Evolutionary conservation across 1,284 basidiomycete genomes (phyloP).

Genomic region (Blastosporella zonata): DNA sequence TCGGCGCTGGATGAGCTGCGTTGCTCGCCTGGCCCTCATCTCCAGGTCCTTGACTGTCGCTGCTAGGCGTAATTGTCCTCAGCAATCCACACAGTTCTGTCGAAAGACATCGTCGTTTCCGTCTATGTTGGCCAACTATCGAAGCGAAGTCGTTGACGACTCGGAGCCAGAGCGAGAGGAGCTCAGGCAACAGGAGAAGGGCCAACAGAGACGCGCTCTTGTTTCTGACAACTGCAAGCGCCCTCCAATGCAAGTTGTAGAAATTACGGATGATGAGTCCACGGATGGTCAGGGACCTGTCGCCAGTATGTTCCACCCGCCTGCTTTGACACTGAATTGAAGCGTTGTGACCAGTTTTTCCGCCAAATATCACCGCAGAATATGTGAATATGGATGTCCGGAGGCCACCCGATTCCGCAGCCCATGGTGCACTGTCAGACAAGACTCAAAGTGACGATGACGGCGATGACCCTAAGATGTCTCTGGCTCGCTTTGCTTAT

Average conservation of each 20-base stretch:
- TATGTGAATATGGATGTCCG: background rate
- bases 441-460: constrained; percentile 12
- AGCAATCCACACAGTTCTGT: background rate
- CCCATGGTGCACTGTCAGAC: background rate
- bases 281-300: background rate
- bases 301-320: constrained; percentile 2
- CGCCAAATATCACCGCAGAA: background rate
- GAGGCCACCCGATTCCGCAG: background rate
- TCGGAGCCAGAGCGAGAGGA: constrained; percentile 66
- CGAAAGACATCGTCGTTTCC: background rate
- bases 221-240: background rate
- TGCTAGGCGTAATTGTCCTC: background rate
- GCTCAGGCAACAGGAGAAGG: constrained; percentile 30
- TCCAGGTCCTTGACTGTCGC: background rate
- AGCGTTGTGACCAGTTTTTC: background rate
- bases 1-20: constrained; percentile 4
- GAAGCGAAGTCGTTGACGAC: constrained; percentile 54
- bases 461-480: constrained; percentile 24
- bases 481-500: constrained; percentile 36
- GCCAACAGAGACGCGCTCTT: constrained; percentile 9
- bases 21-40: constrained; percentile 5
- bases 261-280: constrained; percentile 23
- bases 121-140: constrained; percentile 7
- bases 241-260: constrained; percentile 19
- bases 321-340: background rate